A percentile compares a stretch with the other conserved stretches of the same genome.
phyloP scores from a whole-genome alignment of 2,329 filamentous ascomycete species.

The Penicillium sp. region DNA sequence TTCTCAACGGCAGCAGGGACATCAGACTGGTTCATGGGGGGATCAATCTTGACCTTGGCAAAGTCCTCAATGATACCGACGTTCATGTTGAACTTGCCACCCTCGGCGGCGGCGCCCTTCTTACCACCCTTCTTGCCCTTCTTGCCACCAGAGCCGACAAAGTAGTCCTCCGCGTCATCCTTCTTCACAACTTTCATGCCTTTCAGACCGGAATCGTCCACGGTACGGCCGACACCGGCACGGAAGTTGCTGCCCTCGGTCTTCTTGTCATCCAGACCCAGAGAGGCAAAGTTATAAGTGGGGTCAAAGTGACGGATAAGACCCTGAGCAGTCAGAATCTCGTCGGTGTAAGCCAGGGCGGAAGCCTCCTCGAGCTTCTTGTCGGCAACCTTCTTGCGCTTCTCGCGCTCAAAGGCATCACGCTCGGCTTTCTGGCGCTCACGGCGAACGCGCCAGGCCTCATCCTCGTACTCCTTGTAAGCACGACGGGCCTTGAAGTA shows the following conservation, averaged over 20 bases:
- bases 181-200: constrained; percentile 81
- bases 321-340: constrained; percentile 84
- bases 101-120: constrained; percentile 58
- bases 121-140: constrained; percentile 81
- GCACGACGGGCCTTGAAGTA: constrained; percentile 82
- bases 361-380: constrained; percentile 53
- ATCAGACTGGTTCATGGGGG: constrained; percentile 81
- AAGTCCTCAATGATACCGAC: constrained; percentile 92
- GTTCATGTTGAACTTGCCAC: constrained; percentile 75
- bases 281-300: constrained; percentile 64
- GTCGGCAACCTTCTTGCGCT: constrained; percentile 53
- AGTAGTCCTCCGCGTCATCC: constrained; percentile 86
- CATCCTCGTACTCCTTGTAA: constrained; percentile 77
- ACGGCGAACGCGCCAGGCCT: constrained; percentile 70
- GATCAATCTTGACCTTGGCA: constrained; percentile 76
- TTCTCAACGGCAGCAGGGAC: constrained; percentile 79
- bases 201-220: constrained; percentile 81
- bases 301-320: constrained; percentile 92
- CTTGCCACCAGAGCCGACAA: constrained; percentile 68
- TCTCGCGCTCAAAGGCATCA: constrained; percentile 52
- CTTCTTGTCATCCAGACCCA: constrained; percentile 51
- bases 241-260: constrained; percentile 65
- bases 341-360: constrained; percentile 84
- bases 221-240: constrained; percentile 75
- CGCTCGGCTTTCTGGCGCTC: constrained; percentile 82